Evolutionary conservation across 768 basidiomycete genomes (phyloP), one percentile per base, ranked within the genome.

Genomic region (Suillus discolor): DNA sequence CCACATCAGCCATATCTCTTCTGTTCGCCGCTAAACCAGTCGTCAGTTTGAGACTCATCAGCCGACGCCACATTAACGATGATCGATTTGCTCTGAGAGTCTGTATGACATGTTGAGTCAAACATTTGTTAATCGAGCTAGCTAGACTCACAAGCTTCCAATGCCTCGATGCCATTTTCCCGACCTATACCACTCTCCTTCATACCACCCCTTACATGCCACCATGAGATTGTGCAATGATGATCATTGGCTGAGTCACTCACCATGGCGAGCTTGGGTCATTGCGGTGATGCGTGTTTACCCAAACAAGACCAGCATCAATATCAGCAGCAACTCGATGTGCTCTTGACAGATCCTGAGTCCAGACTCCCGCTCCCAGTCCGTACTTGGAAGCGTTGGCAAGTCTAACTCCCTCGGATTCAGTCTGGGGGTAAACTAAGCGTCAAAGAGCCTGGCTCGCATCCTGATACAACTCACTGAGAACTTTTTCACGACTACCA

Each of bases 251-350:
- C 20, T 60, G 3, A 65, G 47, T 23, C 44, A 63, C 61, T 70
- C 68, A 92, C 93, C 94, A 96, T 47, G 94, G 93, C 39, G 91
- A 93, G 68, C 90, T 91, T 9, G 94, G 94, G 72, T 95, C 93
- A 70, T 96, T 95, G 55, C 93, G 85, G 72, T 96, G 94, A 69
- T 94, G 92, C 0, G 91, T 93, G 73, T 96, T 95, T 44, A 94
- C 85, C 94, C 94, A 96, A 54, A 92, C 90, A 38, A 95, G 72
- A 6, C 94, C 94, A 20, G 89, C 81, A 69, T 95, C 83, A 42
- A 96, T 87, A 41, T 80, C 79, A 60, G 83, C 83, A 7, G 93
- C 84, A 3, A 93, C 84, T 4, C 90, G 87, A 72, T 94, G 92
- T 12, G 90, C 93, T 63, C 87, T 82, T 0, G 92, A 89, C 39